Evolutionary conservation across 2,329 filamentous ascomycete species (phyloP), one percentile per base, ranked within the genome.

Genomic region (Penicillium sp.): DNA sequence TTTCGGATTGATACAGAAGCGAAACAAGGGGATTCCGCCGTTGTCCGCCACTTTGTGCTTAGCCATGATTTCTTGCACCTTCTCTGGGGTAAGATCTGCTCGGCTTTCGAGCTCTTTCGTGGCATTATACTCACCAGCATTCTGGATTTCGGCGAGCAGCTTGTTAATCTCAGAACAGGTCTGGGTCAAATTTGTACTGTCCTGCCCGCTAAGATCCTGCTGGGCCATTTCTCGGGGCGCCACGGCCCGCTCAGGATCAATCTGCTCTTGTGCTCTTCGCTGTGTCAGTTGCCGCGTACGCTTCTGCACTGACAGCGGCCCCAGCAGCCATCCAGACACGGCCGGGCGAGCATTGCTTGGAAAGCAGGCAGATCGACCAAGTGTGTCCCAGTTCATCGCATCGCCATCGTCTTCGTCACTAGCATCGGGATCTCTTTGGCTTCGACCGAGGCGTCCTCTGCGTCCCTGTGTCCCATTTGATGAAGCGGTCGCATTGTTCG

Each of bases 231-330:
- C 87, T 69, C 95, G 85, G 0, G 94, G 93, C 18, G 88, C 82
- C 2, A 81, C 76, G 35, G 88, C 89, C 66, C 91, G 87, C 3
- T 82, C 81, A 8, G 89, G 78, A 52, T 86, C 85, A 54, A 88
- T 85, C 5, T 86, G 84, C 54, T 86, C 84, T 60, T 85, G 83
- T 0, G 86, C 89, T 66, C 83, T 86, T 39, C 92, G 85, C 67
- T 91, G 88, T 5, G 84, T 83, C 20, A 86, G 75, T 61, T 87
- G 86, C 14, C 92, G 86, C 8, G 82, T 79, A 67, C 90, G 91
- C 72, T 95, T 97, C 72, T 97, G 89, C 0, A 96, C 85, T 0
- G 92, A 95, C 1, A 97, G 78, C 0, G 93, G 93, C 0, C 94
- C 93, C 0, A 97, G 84, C 7, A 99, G 81, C 66, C 97, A 96